phyloP scores from a whole-genome alignment of 177 flowering plant genomes.

The Vitis hybrid region DNA sequence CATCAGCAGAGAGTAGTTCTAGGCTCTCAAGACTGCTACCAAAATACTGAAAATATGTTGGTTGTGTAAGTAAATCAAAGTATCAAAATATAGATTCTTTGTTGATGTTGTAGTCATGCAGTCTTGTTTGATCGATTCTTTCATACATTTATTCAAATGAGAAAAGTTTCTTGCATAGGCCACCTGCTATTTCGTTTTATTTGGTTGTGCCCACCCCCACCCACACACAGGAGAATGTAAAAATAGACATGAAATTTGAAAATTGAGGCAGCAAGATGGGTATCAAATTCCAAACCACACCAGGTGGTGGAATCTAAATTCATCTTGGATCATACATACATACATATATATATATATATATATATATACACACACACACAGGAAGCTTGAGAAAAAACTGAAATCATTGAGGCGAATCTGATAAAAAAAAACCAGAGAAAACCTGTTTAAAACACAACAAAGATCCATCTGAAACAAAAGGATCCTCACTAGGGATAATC shows the following conservation, averaged over 20 bases:
- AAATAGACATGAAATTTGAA: too few relatives aligned
- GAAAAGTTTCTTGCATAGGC: not conserved
- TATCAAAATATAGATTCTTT: slow-evolving; percentile 15
- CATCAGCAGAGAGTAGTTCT: slow-evolving; percentile 49
- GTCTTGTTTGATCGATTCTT: slow-evolving; percentile 26
- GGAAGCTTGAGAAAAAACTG: not conserved
- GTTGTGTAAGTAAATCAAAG: slow-evolving; percentile 27
- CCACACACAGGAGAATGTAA: not conserved
- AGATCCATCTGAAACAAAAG: too few relatives aligned
- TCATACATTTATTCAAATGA: slow-evolving; percentile 14
- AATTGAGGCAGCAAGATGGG: too few relatives aligned
- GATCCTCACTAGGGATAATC: too few relatives aligned
- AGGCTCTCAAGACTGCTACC: slow-evolving; percentile 44
- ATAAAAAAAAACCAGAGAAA: not conserved
- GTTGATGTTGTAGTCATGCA: slow-evolving; percentile 12
- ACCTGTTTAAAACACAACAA: too few relatives aligned
- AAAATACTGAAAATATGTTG: slow-evolving; percentile 33
- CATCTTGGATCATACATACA: too few relatives aligned
- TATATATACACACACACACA: too few relatives aligned
- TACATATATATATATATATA: too few relatives aligned
- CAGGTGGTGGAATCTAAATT: too few relatives aligned
- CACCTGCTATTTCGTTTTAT: not conserved
- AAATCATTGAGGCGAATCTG: not conserved
- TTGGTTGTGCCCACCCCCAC: not conserved
- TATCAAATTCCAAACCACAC: too few relatives aligned